These are phyloP conservation scores for Ordospora colligata DNA, from an alignment of 371 early-diverging fungal genomes.

Conservation along the genomic window DNA sequence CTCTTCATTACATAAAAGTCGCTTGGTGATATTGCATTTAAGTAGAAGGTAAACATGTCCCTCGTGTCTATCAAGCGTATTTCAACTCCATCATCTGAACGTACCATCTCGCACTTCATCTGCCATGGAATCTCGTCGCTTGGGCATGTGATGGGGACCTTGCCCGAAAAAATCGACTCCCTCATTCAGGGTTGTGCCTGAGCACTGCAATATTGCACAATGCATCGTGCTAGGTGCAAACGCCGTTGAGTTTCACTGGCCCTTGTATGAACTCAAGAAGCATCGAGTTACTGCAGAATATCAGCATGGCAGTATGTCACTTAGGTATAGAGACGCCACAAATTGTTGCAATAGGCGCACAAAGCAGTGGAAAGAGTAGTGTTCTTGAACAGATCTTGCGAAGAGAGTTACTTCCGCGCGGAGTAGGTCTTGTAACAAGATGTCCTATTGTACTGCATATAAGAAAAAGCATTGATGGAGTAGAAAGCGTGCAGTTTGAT, in stretches of 20 bases:
- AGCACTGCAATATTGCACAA: background rate
- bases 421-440: slow-evolving; percentile 90
- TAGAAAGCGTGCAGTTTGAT: slow-evolving; percentile 53
- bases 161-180: slow-evolving; percentile 51
- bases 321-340: slow-evolving; percentile 64
- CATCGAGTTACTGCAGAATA: background rate
- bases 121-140: slow-evolving; percentile 33
- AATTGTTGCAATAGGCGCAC: slow-evolving; percentile 91
- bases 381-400: slow-evolving; percentile 96
- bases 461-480: slow-evolving; percentile 69
- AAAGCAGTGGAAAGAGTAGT: slow-evolving; percentile 91
- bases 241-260: background rate
- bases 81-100: slow-evolving; percentile 27
- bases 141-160: slow-evolving; percentile 40
- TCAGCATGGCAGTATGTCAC: background rate
- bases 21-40: slow-evolving; percentile 39
- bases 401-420: slow-evolving; percentile 87
- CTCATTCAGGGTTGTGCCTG: slow-evolving; percentile 32
- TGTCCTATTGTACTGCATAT: slow-evolving; percentile 92
- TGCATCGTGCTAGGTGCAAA: too few relatives aligned
- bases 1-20: slow-evolving; percentile 60
- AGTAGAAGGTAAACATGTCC: slow-evolving; percentile 57
- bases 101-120: slow-evolving; percentile 53
- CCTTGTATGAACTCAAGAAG: background rate
- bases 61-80: slow-evolving; percentile 53